A percentile compares a stretch with the other conserved stretches of the same genome.
Evolutionary conservation across 805 yeast genomes (phyloP).

Genomic region (Tetrapisispora iriomotensis): DNA sequence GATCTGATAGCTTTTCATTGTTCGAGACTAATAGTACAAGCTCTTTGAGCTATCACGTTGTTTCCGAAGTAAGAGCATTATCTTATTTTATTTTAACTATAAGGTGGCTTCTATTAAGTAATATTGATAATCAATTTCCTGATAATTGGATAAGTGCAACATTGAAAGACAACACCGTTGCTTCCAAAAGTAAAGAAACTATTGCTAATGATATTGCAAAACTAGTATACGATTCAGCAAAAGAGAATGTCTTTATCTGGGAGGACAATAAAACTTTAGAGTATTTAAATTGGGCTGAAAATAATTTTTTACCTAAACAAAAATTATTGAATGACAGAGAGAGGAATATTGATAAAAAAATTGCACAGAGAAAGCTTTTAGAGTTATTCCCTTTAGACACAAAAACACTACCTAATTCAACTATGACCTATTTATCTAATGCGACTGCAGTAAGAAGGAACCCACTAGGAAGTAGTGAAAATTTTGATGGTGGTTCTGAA

Average conservation of each 20-base stretch:
- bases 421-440: no score
- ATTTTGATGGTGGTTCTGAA: neutral
- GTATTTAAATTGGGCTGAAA: constrained; percentile 25
- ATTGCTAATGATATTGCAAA: constrained; percentile 5
- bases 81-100: constrained; percentile 18
- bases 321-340: constrained; percentile 5
- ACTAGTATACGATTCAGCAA: constrained; percentile 4
- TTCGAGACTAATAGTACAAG: constrained; percentile 6
- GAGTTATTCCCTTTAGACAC: constrained; percentile 19
- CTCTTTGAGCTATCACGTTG: constrained; percentile 7
- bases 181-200: constrained; percentile 1
- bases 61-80: constrained; percentile 17
- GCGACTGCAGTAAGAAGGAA: neutral
- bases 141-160: constrained; percentile 6
- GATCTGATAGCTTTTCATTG: constrained; percentile 7
- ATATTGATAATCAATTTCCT: constrained; percentile 9
- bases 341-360: constrained; percentile 22
- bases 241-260: constrained; percentile 13
- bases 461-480: neutral
- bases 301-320: constrained; percentile 13
- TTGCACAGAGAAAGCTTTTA: constrained; percentile 23
- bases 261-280: constrained; percentile 11
- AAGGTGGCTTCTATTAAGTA: constrained; percentile 14
- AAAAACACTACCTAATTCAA: constrained; percentile 1
- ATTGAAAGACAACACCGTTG: neutral